Base-by-base conservation (phyloP, 192 early-diverging fungal genomes). In the Podila epigama region DNA sequence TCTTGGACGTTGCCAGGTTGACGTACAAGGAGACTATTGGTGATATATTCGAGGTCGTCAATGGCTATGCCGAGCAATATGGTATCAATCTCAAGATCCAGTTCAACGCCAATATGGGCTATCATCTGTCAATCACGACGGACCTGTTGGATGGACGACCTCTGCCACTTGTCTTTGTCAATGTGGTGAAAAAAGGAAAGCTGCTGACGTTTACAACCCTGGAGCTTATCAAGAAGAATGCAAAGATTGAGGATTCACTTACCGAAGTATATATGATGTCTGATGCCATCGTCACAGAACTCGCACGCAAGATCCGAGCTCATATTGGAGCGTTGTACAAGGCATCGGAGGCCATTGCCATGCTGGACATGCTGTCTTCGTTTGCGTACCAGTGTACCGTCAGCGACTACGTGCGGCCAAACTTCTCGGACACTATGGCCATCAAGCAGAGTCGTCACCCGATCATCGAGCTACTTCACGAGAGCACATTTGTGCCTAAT, bases 1-100 rank as follows among this genome's bases (percentile, higher is more conserved):
- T 96, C 35, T 86, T 97, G 22, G 96, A 97, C 71, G 92, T 96
- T 32, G 92, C 91, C 27, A 80, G 93, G 12, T 90, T 91, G 70
- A 91, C 92, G 1, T 94, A 93, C 70, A 88, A 88, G 73, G 93
- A 94, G 80, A 83, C 83, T 4, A 86, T 85, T 27, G 83, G 92
- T 48, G 91, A 92, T 60, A 88, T 92, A 5, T 88, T 92, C 56
- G 88, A 90, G 16, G 59, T 90, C 5, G 83, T 88, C 4, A 63
- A 84, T 40, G 48, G 61, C 20, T 89, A 91, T 58, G 48, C 56
- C 15, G 82, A 87, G 37, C 77, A 87, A 53, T 85, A 84, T 51
- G 82, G 85, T 10, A 62, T 94, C 3, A 81, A 81, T 4, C 84
- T 97, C 34, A 91, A 92, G 58, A 72, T 90, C 10, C 83, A 86